Conservation (phyloP, 2,329 filamentous ascomycete genomes). For the Diaporthe capsici region DNA sequence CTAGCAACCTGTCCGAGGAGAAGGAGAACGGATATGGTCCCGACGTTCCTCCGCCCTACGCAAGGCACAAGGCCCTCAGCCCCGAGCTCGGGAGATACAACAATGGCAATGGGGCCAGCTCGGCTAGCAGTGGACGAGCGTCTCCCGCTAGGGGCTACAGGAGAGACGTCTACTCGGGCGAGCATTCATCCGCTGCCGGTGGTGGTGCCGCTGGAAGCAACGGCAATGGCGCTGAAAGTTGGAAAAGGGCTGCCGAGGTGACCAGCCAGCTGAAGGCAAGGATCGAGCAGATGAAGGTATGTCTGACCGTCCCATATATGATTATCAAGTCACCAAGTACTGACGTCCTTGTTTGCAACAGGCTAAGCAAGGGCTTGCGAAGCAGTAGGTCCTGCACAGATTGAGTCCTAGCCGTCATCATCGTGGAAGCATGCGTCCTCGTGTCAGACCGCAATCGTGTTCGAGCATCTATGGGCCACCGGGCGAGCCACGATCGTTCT, state of each 20-base stretch:
- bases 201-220: slow-evolving; percentile 41
- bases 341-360: slow-evolving; percentile 4
- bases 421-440: slow-evolving; percentile 9
- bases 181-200: slow-evolving; percentile 43
- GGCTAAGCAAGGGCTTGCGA: slow-evolving; percentile 43
- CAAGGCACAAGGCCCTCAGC: slow-evolving; percentile 66
- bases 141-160: slow-evolving; percentile 72
- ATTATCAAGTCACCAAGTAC: neutral
- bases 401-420: slow-evolving; percentile 38
- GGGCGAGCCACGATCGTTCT: slow-evolving; percentile 29
- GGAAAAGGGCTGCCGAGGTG: slow-evolving; percentile 96
- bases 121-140: slow-evolving; percentile 68
- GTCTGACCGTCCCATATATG: slow-evolving; percentile 40
- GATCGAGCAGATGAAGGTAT: slow-evolving; percentile 97
- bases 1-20: slow-evolving; percentile 79
- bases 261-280: slow-evolving; percentile 97
- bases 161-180: slow-evolving; percentile 49
- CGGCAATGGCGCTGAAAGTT: slow-evolving; percentile 84
- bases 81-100: slow-evolving; percentile 61
- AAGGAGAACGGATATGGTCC: slow-evolving; percentile 72
- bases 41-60: slow-evolving; percentile 50
- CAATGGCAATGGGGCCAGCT: slow-evolving; percentile 59
- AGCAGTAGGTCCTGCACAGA: slow-evolving; percentile 42
- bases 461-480: slow-evolving; percentile 25
- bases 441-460: slow-evolving; percentile 20